Base-by-base conservation (phyloP, 2,329 filamentous ascomycete species). In the Furcasterigmium sp. region DNA sequence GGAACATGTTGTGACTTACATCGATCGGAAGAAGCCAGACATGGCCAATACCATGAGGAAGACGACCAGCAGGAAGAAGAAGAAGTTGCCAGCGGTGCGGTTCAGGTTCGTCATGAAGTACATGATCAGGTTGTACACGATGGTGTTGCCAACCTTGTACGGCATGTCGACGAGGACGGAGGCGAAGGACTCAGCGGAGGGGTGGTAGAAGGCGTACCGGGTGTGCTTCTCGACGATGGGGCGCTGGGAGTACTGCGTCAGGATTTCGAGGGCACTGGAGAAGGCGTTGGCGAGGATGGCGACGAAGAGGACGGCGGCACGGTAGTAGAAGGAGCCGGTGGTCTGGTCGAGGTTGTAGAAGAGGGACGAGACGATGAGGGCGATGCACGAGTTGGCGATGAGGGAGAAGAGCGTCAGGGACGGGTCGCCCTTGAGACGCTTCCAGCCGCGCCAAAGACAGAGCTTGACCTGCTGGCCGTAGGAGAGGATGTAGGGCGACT, bases 11-110 rank as follows among this genome's bases (percentile, higher is more conserved):
- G 5, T 13, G 7, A 50, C 57, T 50, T 49, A 60, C 57, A 59
- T 58, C 14, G 56, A 55, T 18, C 58, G 51, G 62, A 84, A 84
- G 45, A 84, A 63, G 68, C 80, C 82, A 37, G 76, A 82, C 80
- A 84, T 84, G 44, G 73, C 71, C 46, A 84, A 56, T 0, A 77
- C 81, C 19, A 73, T 71, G 32, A 72, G 60, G 56, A 83, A 68
- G 3, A 67, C 64, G 21, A 73, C 56, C 0, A 75, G 47, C 11
- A 64, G 53, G 53, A 68, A 74, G 53, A 65, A 72, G 55, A 73
- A 74, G 57, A 72, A 75, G 2, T 61, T 53, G 2, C 68, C 69
- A 4, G 70, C 58, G 19, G 68, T 64, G 15, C 68, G 60, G 14
- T 64, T 61, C 1, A 75, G 55, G 8, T 68, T 62, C 3, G 67